A percentile compares a stretch with the other conserved stretches of the same genome.
phyloP scores from a whole-genome alignment of 2,329 filamentous ascomycete genomes.

The Colletotrichum acutatum region DNA sequence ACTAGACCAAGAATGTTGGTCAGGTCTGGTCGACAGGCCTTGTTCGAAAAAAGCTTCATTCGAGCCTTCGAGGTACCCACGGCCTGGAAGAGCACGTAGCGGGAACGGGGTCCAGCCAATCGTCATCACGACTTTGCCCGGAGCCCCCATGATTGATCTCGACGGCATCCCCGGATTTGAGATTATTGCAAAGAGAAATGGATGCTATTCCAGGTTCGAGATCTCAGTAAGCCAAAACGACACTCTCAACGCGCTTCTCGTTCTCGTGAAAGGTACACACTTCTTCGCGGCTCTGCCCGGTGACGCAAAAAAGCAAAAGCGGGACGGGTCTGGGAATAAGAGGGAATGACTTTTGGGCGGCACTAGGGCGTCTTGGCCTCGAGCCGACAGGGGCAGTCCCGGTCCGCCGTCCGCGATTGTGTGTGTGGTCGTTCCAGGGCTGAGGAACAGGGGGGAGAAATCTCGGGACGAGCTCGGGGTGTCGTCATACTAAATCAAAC shows the following conservation, averaged over 20 bases:
- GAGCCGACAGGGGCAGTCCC: not conserved
- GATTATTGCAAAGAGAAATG: not conserved
- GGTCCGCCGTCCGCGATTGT: not conserved
- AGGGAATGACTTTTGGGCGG: constrained; percentile 28
- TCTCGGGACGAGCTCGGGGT: constrained; percentile 32
- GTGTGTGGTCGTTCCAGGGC: constrained; percentile 8
- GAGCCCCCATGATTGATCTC: no score
- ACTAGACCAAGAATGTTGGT: not conserved
- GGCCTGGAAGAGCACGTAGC: no score
- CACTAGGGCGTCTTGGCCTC: not conserved
- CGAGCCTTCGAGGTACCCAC: not conserved
- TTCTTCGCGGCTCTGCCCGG: constrained; percentile 17
- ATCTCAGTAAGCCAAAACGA: no score
- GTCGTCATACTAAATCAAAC: constrained; percentile 20
- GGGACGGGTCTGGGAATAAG: constrained; percentile 32
- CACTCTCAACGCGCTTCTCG: not conserved
- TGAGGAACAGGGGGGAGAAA: constrained; percentile 31
- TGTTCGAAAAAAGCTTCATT: not conserved
- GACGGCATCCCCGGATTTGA: no score
- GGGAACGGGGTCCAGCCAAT: no score
- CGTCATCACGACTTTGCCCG: no score
- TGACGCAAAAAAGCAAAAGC: no score
- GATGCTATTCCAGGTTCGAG: not conserved
- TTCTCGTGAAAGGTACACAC: not conserved
- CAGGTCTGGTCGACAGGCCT: no score